Base-by-base conservation (phyloP, 2,329 filamentous ascomycete species). In the Hymenoscyphus occultus region DNA sequence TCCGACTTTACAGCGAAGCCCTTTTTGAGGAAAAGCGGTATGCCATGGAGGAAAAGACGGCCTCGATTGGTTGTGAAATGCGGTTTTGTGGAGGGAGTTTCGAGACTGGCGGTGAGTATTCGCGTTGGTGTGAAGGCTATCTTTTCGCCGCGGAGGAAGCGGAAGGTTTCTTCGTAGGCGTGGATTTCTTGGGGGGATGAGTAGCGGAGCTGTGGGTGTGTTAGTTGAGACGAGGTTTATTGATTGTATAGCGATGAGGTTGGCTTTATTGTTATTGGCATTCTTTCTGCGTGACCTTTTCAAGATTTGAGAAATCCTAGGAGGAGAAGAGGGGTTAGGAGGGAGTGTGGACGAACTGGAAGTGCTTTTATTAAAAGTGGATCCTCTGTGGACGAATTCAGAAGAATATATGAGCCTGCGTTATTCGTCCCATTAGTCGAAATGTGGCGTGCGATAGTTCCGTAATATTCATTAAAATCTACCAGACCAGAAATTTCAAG, bases 61-160 rank as follows among this genome's bases (percentile, higher is more conserved):
- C 45, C 45, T 3, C 45, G 5, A 2, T 22, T 51, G 3, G 45
- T 10, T 51, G 45, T 19, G 7, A 51, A 10, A 22, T 51, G 45
- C 9, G 45, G 19, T 2, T 6, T 51, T 10, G 22, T 51, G 1
- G 45, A 51, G 2, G 45, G 45, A 51, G 45, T 51, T 3, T 10
- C 6, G 45, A 10, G n/a, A 6, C 7, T 19, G 0, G 45, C 7
- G 45, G 45, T 10, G 2, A 51, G 45, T 1, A 51, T n/a, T 12
- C 4, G 19, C 12, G 9, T 51, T n/a, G 45, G n/a, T 22, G 45
- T 51, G n/a, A 51, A 51, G 6, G 45, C n/a, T 51, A 51, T 51
- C 16, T 51, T 51, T 51, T 51, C 45, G 45, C 45, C 22, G 45
- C 45, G 45, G n/a, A 51, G 45, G n/a, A 51, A 51, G 16, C 45